A percentile compares a stretch with the other conserved stretches of the same genome.
phyloP scores from a whole-genome alignment of 345 rosid genomes.

The Aurinia saxatilis region DNA sequence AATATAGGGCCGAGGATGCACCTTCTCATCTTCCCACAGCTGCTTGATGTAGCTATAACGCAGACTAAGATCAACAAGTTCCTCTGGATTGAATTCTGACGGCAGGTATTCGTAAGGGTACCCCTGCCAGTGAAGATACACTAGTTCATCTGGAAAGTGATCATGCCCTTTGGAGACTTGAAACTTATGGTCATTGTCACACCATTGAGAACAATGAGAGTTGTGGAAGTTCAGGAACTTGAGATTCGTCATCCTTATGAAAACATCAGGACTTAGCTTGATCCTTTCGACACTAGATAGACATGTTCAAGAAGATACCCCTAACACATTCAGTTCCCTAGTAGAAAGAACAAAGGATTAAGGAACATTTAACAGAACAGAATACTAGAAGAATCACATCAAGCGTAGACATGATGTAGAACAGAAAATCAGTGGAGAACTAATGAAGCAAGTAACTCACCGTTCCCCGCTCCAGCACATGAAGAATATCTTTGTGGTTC shows the following conservation, averaged over 20 bases:
- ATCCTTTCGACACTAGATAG: constrained; percentile 1
- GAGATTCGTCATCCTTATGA: constrained; percentile 24
- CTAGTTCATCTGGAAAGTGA: constrained; percentile 7
- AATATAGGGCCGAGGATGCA: neutral
- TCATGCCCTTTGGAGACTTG: neutral
- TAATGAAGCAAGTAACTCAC: constrained; percentile 2
- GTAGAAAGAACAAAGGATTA: neutral
- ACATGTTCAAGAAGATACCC: constrained; percentile 26
- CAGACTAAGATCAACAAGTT: constrained; percentile 18
- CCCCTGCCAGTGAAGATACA: no score
- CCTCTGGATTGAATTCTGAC: constrained; percentile 7
- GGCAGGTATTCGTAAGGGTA: constrained; percentile 23
- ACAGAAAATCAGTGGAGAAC: neutral
- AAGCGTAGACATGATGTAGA: neutral
- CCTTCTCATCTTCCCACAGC: constrained; percentile 26
- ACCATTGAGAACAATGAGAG: constrained; percentile 11
- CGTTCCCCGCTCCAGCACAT: neutral
- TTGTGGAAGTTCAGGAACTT: constrained; percentile 27
- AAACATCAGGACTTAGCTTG: constrained; percentile 10
- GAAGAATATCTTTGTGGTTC: constrained; percentile 22
- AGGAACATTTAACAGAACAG: neutral
- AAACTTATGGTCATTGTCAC: neutral
- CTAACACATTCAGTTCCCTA: constrained; percentile 28
- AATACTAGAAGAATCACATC: neutral
- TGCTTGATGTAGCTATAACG: constrained; percentile 17